Base-by-base conservation (phyloP, 352 stramenopile genomes). In the Halophytophthora batemanensis region DNA sequence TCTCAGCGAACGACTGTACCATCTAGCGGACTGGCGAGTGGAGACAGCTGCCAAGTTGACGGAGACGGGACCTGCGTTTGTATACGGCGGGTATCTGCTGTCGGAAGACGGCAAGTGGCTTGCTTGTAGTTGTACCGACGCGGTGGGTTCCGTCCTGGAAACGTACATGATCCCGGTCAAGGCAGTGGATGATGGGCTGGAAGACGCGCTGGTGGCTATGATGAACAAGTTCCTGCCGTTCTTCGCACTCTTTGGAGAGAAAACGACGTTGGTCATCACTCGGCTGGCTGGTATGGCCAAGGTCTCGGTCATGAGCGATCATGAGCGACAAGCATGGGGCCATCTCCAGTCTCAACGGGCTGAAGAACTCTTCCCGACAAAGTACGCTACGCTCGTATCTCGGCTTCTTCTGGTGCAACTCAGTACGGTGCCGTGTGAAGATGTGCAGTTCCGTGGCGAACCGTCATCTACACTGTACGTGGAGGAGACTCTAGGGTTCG, bases 41-140 rank as follows among this genome's bases (percentile, higher is more conserved):
- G 53, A 60, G 8, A 31, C 31, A 14, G 40, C 33, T 28, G 34
- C 34, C 4, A 40, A 61, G 23, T 50, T 55, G 37, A 40, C 33
- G 34, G 53, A 65, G 2, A 34, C 22, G 3, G 38, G 64, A n/a
- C 23, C 21, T 12, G 28, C 69, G n/a, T 68, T 55, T 28, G 52
- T 82, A 29, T 82, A 86, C 45, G 73, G 61, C 17, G 76, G 69
- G 0, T 91, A 88, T 39, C 29, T 69, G 22, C 43, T 88, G 4
- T 83, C 75, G 3, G 50, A 68, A 33, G 74, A 90, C 48, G 37
- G 52, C 5, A 83, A 87, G 35, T 90, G 80, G 80, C 43, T 90
- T 15, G 49, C 71, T 2, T 77, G 61, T 23, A 76, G 69, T 21
- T 86, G 67, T 31, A 71, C 65, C 3, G 80, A 91, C 50, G 61